phyloP scores from a whole-genome alignment of 768 basidiomycete genomes.

The Russula dissimulans region DNA sequence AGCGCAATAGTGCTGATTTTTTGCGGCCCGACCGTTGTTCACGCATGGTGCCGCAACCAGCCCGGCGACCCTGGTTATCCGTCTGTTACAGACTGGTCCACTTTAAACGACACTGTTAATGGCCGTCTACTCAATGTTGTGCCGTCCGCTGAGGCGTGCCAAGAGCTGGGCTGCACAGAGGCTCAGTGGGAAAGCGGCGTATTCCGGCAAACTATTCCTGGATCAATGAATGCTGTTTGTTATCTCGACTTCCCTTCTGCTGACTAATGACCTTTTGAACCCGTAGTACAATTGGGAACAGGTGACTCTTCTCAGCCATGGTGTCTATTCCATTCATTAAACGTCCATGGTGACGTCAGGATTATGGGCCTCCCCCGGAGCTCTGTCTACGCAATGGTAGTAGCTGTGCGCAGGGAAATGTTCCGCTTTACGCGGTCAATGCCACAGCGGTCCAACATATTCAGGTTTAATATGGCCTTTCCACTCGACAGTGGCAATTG shows the following conservation, averaged over 20 bases:
- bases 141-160: constrained; percentile 11
- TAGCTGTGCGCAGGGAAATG: constrained; percentile 13
- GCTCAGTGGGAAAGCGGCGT: constrained; percentile 14
- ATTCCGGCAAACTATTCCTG: constrained; percentile 14
- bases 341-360: not conserved
- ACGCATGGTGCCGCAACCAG: constrained; percentile 15
- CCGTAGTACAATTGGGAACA: constrained; percentile 19
- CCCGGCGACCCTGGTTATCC: constrained; percentile 17
- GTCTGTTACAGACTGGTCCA: constrained; percentile 2
- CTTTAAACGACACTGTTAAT: constrained; percentile 8
- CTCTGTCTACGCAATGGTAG: constrained; percentile 13
- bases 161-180: constrained; percentile 5
- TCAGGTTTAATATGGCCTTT: constrained; percentile 1
- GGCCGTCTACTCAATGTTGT: constrained; percentile 11
- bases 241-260: not conserved
- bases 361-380: constrained; percentile 3
- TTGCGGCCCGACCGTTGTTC: not conserved
- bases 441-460: constrained; percentile 10
- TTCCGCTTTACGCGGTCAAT: constrained; percentile 17
- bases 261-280: not conserved
- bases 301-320: not conserved
- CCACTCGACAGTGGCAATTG: not conserved
- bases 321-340: not conserved
- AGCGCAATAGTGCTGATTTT: not conserved
- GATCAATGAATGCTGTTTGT: constrained; percentile 15